These are phyloP conservation scores for Beauveria sp. DNA, from an alignment of 2,329 filamentous ascomycete genomes.

Conservation along the genomic window DNA sequence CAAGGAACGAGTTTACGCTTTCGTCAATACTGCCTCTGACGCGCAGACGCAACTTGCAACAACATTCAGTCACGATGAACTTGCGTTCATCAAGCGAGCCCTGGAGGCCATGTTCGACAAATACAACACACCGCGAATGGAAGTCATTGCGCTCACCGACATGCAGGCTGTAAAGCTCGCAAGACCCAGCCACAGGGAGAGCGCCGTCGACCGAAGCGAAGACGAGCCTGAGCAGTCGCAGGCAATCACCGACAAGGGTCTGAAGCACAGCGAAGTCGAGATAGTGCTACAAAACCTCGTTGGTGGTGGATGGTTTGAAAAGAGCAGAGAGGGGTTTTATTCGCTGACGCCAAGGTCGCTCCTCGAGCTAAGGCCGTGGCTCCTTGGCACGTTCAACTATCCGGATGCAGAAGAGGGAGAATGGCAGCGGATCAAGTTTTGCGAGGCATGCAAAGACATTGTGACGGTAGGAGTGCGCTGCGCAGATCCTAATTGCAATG, in stretches of 20 bases:
- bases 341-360: conserved; percentile 68
- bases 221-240: conserved; percentile 24
- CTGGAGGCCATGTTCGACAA: conserved; percentile 89
- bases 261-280: conserved; percentile 76
- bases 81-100: conserved; percentile 79
- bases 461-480: conserved; percentile 81
- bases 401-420: conserved; percentile 49
- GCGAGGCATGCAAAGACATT: conserved; percentile 81
- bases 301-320: conserved; percentile 77
- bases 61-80: conserved; percentile 70
- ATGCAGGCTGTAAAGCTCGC: conserved; percentile 72
- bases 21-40: conserved; percentile 86
- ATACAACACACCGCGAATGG: conserved; percentile 70
- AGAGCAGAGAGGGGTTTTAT: conserved; percentile 65
- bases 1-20: conserved; percentile 63
- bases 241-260: conserved; percentile 39
- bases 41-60: conserved; percentile 82
- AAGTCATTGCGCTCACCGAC: conserved; percentile 73
- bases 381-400: conserved; percentile 87
- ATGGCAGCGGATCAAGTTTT: conserved; percentile 74
- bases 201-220: conserved; percentile 21
- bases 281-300: conserved; percentile 61
- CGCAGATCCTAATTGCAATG: conserved; percentile 55
- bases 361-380: conserved; percentile 77
- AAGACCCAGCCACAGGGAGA: conserved; percentile 36